Evolutionary conservation across 2,329 filamentous ascomycete genomes (phyloP), one percentile per base, ranked within the genome.

Genomic region (Annulohypoxylon truncatum): DNA sequence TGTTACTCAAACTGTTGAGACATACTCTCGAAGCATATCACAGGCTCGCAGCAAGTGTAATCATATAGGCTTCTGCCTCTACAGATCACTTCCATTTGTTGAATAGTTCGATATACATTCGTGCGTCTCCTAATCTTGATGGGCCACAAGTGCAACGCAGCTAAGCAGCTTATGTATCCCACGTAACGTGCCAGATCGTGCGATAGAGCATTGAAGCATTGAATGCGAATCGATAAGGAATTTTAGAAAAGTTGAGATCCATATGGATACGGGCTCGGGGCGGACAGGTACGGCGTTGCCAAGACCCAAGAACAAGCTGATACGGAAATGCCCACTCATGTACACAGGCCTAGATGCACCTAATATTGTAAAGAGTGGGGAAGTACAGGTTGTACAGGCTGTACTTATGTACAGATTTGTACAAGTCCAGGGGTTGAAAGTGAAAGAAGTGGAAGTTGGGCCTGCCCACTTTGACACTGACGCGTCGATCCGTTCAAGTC

Each of bases 401-500:
- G 42, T 46, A 26, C 22, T 46, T 10, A 46, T 46, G 42, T 46
- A 46, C 42, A 13, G 13, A 46, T 24, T 46, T 46, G 42, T 46
- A 46, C 42, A 46, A 46, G 31, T 31, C 29, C 38, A 42, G 38
- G 38, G 38, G 38, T 42, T 31, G 29, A 31, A 15, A 15, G n/a
- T 38, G 35, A n/a, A 15, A 15, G 38, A 38, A 22, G 40, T 31
- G 31, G 26, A 51, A 28, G 20, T 44, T 47, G 29, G 47, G 33
- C 51, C 35, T 47, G 33, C 47, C 53, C 29, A 53, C 59, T 62
- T 66, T 38, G 48, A 28, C 44, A 67, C 59, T 66, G 55, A 69
- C 66, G 66, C 66, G 66, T 68, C 66, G 59, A 68, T 66, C 66
- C 55, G 51, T 66, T 56, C 44, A 26, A 46, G 20, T 18, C 28